Base-by-base conservation (phyloP, 2,329 filamentous ascomycete genomes). In the Cladosporium sp. region DNA sequence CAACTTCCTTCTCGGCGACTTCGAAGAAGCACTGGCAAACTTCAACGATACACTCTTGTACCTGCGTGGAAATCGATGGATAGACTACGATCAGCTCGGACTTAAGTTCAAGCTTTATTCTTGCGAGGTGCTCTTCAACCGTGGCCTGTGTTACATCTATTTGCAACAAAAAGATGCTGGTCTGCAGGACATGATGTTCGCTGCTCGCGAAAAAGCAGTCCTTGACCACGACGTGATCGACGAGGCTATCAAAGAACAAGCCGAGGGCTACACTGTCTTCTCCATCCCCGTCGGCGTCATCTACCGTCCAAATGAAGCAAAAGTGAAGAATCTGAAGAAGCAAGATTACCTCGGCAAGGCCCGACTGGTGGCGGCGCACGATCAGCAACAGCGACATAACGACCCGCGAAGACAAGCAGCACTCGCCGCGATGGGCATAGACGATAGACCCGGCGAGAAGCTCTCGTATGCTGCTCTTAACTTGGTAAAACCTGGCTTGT, bases 11-110 rank as follows among this genome's bases (percentile, higher is more conserved):
- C 82, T 97, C 52, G 92, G 92, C 55, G 93, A 98, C 68, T 97
- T 97, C 62, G 91, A 97, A 69, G 93, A 97, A 71, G 93, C 93
- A 14, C 77, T 97, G 56, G 91, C 91, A 61, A 97, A 97, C 73
- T 98, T 98, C 79, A 98, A 98, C 75, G 93, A 98, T 67, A 96
- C 93, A 0, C 77, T 98, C 38, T 76, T 96, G 40, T 97, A 97
- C 71, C 80, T 98, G 43, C 83, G 93, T 65, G 93, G 93, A 57
- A 97, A 98, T 75, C 91, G 89, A 53, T 89, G 93, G 74, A 98
- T 98, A 72, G 91, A 98, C 72, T 98, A 98, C 70, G 89, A 95
- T 56, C 93, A 98, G 70, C 73, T 98, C 45, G 93, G 93, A 16
- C 80, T 98, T 42, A 86, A 95, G 54, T 98, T 97, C 77, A 95